phyloP scores from a whole-genome alignment of 306 rosid species.

The Medicago truncatula region MtrunA17r5.0-ANR NC_053045.1:29561001-29561500 shows the following conservation, averaged over 20 bases:
- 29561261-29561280: slow-evolving; percentile 68
- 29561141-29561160: slow-evolving; percentile 40
- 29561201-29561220: slow-evolving; percentile 92
- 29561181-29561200: slow-evolving; percentile 84
- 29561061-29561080: slow-evolving; percentile 12
- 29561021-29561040: slow-evolving; percentile 20
- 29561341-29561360: slow-evolving; percentile 45
- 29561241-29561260: slow-evolving; percentile 73
- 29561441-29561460: slow-evolving; percentile 40
- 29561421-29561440: slow-evolving; percentile 90
- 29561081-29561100: background rate
- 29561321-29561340: slow-evolving; percentile 47
- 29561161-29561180: slow-evolving; percentile 83
- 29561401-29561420: slow-evolving; percentile 67
- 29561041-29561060: slow-evolving; percentile 1
- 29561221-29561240: slow-evolving; percentile 82
- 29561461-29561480: slow-evolving; percentile 16
- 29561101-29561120: background rate
- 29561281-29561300: slow-evolving; percentile 85
- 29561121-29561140: slow-evolving; percentile 29
- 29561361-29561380: slow-evolving; percentile 54
- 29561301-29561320: slow-evolving; percentile 56
- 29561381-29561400: slow-evolving; percentile 46
- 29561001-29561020: slow-evolving; percentile 23
- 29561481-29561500: slow-evolving; percentile 17